phyloP scores from a whole-genome alignment of 805 yeast genomes.

The Spathaspora gorwiae region DNA sequence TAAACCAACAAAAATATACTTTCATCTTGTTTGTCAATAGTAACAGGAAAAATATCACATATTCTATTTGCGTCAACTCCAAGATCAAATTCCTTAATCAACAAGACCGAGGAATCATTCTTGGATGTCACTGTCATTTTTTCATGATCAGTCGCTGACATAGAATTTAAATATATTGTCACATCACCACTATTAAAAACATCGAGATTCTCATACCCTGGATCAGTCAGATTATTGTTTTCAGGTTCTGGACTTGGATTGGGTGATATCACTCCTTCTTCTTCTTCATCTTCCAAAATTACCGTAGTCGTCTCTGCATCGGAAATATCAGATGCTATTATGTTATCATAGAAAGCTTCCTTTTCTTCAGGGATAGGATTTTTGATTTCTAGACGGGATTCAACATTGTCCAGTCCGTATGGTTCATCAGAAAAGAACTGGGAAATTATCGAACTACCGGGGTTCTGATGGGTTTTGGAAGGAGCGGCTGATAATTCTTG shows the following conservation, averaged over 20 bases:
- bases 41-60: conserved; percentile 8
- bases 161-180: conserved; percentile 9
- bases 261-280: conserved; percentile 1
- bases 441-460: not conserved
- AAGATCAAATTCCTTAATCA: conserved; percentile 1
- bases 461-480: not conserved
- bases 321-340: not conserved
- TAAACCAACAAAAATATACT: conserved; percentile 3
- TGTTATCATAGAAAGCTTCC: not conserved
- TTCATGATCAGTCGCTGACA: not conserved
- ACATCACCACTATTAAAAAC: conserved; percentile 10
- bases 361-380: not conserved
- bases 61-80: not conserved
- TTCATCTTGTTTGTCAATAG: not conserved
- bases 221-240: conserved; percentile 3
- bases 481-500: not conserved
- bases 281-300: conserved; percentile 4
- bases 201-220: conserved; percentile 5
- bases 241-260: conserved; percentile 3
- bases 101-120: not conserved
- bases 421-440: conserved; percentile 3
- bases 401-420: not conserved
- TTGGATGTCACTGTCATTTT: conserved; percentile 2
- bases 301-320: conserved; percentile 6
- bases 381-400: not conserved